Evolutionary conservation across 2,329 filamentous ascomycete species (phyloP).

Genomic region (Dothideomycetes sp.): DNA sequence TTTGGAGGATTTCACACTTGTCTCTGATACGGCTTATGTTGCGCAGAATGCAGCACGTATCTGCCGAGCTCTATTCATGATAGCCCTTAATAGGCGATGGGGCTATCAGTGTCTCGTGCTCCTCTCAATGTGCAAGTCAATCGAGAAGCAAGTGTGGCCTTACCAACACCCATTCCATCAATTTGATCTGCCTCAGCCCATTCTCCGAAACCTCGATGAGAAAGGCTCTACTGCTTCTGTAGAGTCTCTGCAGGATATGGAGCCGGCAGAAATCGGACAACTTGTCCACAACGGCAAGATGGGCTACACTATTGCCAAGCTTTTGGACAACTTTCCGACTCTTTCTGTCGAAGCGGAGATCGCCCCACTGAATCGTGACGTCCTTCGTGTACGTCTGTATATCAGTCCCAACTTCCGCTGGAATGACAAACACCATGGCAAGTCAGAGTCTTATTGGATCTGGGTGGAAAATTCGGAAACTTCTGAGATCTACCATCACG

Average conservation of each 20-base stretch:
- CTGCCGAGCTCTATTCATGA: conserved; percentile 91
- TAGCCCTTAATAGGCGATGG: conserved; percentile 89
- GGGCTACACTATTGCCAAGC: conserved; percentile 67
- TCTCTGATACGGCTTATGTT: conserved; percentile 88
- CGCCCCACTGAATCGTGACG: conserved; percentile 86
- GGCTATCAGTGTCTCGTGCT: conserved; percentile 89
- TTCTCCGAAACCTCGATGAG: conserved; percentile 76
- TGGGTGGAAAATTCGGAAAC: conserved; percentile 99
- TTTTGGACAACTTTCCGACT: conserved; percentile 87
- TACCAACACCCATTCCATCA: conserved; percentile 92
- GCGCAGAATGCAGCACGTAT: conserved; percentile 93
- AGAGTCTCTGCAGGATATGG: conserved; percentile 85
- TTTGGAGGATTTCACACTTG: conserved; percentile 84
- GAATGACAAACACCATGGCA: conserved; percentile 90
- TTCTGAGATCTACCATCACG: conserved; percentile 93
- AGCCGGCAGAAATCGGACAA: conserved; percentile 75
- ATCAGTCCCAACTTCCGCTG: conserved; percentile 85
- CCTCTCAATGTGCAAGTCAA: conserved; percentile 87
- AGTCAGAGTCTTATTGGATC: conserved; percentile 92
- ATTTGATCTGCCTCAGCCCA: conserved; percentile 76
- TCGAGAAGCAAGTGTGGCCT: conserved; percentile 91
- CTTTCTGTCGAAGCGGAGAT: conserved; percentile 87
- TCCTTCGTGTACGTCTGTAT: conserved; percentile 78
- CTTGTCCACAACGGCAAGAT: conserved; percentile 86
- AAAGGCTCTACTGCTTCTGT: conserved; percentile 64